phyloP scores from a whole-genome alignment of 2,329 filamentous ascomycete genomes.

The Paracamarosporium sp. region DNA sequence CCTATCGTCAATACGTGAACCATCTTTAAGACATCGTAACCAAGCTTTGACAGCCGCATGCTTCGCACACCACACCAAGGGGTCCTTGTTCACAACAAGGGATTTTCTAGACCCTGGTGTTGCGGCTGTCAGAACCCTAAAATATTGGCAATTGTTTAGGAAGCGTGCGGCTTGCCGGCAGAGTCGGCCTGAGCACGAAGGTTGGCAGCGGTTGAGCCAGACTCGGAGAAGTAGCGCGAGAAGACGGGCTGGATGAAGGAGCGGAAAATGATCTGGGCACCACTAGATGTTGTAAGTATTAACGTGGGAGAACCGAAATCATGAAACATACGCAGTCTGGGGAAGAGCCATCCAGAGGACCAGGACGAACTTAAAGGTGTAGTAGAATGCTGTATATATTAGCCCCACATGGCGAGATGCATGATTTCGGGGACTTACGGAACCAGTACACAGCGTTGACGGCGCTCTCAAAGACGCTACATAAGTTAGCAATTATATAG shows the following conservation, averaged over 20 bases:
- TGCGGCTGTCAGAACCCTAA: conserved; percentile 39
- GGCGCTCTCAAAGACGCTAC: conserved; percentile 77
- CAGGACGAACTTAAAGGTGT: conserved; percentile 98
- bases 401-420: conserved; percentile 4
- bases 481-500: conserved; percentile 20
- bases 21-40: conserved; percentile 29
- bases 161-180: conserved; percentile 52
- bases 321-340: conserved; percentile 78
- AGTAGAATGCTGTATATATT: conserved; percentile 80
- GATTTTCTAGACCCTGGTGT: conserved; percentile 21
- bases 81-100: conserved; percentile 16
- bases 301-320: conserved; percentile 22
- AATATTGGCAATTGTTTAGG: conserved; percentile 26
- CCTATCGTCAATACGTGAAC: conserved; percentile 24
- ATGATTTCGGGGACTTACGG: conserved; percentile 51
- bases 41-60: conserved; percentile 38
- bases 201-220: conserved; percentile 79
- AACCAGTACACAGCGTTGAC: conserved; percentile 91
- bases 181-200: conserved; percentile 88
- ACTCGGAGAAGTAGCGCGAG: conserved; percentile 82
- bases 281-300: conserved; percentile 61
- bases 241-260: conserved; percentile 93
- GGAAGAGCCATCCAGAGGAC: conserved; percentile 98
- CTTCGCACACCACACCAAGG: conserved; percentile 17
- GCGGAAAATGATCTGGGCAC: conserved; percentile 95